Conservation (phyloP, 192 early-diverging fungal species). For the Pilobolus umbonatus region DNA sequence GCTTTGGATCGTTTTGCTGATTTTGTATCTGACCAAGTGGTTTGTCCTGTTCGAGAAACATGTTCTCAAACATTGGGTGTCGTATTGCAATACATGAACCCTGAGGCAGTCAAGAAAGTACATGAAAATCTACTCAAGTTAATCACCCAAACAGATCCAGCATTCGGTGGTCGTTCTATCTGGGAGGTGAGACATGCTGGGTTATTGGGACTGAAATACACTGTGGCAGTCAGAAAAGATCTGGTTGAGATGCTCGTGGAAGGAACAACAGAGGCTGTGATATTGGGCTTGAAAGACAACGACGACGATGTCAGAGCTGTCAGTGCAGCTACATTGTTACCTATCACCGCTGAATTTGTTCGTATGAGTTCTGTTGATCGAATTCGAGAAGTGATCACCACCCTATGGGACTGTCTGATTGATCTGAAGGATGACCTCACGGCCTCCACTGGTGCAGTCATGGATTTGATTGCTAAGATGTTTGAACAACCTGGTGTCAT, state of each 20-base stretch:
- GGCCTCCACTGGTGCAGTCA: slow-evolving; percentile 83
- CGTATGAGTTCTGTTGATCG: slow-evolving; percentile 53
- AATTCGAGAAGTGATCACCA: slow-evolving; percentile 69
- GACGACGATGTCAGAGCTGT: slow-evolving; percentile 97
- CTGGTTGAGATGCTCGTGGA: slow-evolving; percentile 71
- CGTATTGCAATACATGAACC: slow-evolving; percentile 57
- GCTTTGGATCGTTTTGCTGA: slow-evolving; percentile 95
- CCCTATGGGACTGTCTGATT: slow-evolving; percentile 85
- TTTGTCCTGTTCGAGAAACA: slow-evolving; percentile 94
- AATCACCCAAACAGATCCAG: slow-evolving; percentile 50
- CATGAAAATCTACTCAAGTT: slow-evolving; percentile 66
- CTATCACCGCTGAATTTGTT: slow-evolving; percentile 78
- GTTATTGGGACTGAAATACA: slow-evolving; percentile 89
- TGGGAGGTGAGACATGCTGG: slow-evolving; percentile 96
- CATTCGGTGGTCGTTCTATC: slow-evolving; percentile 41
- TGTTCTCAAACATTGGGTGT: slow-evolving; percentile 81
- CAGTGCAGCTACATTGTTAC: slow-evolving; percentile 83
- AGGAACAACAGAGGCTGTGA: slow-evolving; percentile 73
- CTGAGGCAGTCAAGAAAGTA: slow-evolving; percentile 53
- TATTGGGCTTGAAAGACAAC: slow-evolving; percentile 76
- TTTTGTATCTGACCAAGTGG: slow-evolving; percentile 92
- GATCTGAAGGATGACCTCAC: slow-evolving; percentile 91
- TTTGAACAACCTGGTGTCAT: slow-evolving; percentile 56
- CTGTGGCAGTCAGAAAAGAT: slow-evolving; percentile 87
- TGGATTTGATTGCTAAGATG: slow-evolving; percentile 87